Evolutionary conservation across 768 basidiomycete species (phyloP).

Genomic region (Cystobasidium tubakii): DNA sequence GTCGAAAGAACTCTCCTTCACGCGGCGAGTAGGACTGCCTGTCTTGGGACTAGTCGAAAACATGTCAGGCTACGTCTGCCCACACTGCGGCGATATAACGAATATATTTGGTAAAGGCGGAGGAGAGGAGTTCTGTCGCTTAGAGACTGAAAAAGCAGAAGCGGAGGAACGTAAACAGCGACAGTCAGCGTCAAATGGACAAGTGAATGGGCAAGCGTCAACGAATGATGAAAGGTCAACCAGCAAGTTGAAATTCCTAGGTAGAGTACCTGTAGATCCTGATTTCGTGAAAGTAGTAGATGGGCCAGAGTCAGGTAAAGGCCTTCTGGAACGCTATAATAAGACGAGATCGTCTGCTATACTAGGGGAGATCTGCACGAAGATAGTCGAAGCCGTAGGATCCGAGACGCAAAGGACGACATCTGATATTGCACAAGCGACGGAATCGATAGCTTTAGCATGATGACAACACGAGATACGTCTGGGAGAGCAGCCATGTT

Average conservation of each 20-base stretch:
- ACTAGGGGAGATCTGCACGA: constrained; percentile 8
- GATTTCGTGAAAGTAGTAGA: constrained; percentile 82
- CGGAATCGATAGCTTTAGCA: neutral
- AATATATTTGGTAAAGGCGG: constrained; percentile 93
- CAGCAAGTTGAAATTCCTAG: constrained; percentile 61
- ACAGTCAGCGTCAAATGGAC: neutral
- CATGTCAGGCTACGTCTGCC: constrained; percentile 97
- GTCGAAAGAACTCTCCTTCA: constrained; percentile 93
- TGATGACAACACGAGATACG: neutral
- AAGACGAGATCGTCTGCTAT: constrained; percentile 24
- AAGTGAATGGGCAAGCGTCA: neutral
- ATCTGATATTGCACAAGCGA: neutral
- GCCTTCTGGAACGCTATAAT: constrained; percentile 35
- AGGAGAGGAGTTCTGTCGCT: constrained; percentile 59
- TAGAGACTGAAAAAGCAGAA: constrained; percentile 39
- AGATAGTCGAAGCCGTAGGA: constrained; percentile 11
- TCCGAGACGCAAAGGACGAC: neutral
- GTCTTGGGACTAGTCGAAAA: constrained; percentile 92
- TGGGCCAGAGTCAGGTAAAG: constrained; percentile 45
- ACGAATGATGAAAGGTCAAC: neutral
- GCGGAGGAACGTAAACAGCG: constrained; percentile 67
- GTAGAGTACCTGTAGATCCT: constrained; percentile 85
- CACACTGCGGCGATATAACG: constrained; percentile 90
- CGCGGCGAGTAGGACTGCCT: constrained; percentile 74
- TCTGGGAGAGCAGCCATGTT: neutral